These are phyloP conservation scores for Aspergillus aculeatinus DNA, from an alignment of 2,329 filamentous ascomycete genomes.

Conservation along the genomic window DNA sequence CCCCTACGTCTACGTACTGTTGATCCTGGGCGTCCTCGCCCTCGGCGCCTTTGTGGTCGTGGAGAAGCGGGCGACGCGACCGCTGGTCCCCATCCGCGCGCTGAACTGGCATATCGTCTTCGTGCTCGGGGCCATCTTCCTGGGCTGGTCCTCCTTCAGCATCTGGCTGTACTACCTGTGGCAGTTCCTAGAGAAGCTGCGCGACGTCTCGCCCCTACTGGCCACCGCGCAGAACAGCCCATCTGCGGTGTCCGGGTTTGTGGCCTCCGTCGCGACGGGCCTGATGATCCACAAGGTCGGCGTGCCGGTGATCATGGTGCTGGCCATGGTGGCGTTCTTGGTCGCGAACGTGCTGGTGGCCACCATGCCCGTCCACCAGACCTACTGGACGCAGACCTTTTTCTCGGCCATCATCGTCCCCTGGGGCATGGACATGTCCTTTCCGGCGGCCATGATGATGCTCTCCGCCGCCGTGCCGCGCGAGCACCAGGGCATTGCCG, in stretches of 20 bases:
- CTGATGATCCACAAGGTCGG: too few relatives aligned
- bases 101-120: slow-evolving; percentile 29
- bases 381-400: slow-evolving; percentile 8
- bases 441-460: slow-evolving; percentile 18
- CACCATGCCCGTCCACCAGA: slow-evolving; percentile 10
- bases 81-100: slow-evolving; percentile 30
- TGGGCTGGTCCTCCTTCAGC: slow-evolving; percentile 41
- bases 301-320: too few relatives aligned
- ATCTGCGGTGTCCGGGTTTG: too few relatives aligned
- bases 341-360: slow-evolving; percentile 12
- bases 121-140: slow-evolving; percentile 39
- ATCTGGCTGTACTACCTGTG: slow-evolving; percentile 39
- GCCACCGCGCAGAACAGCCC: neutral
- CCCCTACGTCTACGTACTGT: slow-evolving; percentile 54
- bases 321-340: neutral
- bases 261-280: too few relatives aligned
- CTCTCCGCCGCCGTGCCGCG: slow-evolving; percentile 10
- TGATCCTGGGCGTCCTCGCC: slow-evolving; percentile 58
- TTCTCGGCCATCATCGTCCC: neutral
- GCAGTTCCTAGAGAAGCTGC: slow-evolving; percentile 5
- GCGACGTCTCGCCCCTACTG: neutral
- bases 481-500: slow-evolving; percentile 14
- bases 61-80: slow-evolving; percentile 29
- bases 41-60: slow-evolving; percentile 55
- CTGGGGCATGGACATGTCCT: slow-evolving; percentile 16